Percentiles rank a stretch among this genome's conserved stretches.
phyloP scores from a whole-genome alignment of 2,329 filamentous ascomycete species.

The Cladophialophora psammophila region DNA sequence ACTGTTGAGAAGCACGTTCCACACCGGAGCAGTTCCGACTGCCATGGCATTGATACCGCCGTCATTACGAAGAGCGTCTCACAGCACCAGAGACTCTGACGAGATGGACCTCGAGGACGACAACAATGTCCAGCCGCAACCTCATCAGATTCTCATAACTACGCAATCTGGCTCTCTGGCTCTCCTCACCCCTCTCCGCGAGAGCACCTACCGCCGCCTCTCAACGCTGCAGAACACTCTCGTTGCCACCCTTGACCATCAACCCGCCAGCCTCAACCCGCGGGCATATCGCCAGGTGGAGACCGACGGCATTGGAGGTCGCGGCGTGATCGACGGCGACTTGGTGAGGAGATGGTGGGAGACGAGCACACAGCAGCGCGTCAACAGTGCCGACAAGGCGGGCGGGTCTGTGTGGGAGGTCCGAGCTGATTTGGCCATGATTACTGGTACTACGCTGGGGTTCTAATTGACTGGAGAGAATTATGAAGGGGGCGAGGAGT shows the following conservation, averaged over 20 bases:
- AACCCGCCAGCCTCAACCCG: constrained; percentile 76
- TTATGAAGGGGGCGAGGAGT: no score
- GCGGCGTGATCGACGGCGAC: constrained; percentile 79
- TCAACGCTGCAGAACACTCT: constrained; percentile 82
- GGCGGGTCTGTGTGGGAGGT: constrained; percentile 72
- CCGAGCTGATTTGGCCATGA: constrained; percentile 71
- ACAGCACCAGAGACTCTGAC: constrained; percentile 39
- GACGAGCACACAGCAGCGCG: constrained; percentile 72
- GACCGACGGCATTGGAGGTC: constrained; percentile 58
- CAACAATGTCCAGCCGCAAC: constrained; percentile 33
- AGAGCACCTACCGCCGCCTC: constrained; percentile 82
- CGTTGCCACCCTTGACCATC: constrained; percentile 71
- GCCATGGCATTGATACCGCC: constrained; percentile 77
- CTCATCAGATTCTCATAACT: constrained; percentile 63
- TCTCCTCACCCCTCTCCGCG: constrained; percentile 77
- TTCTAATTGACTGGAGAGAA: constrained; percentile 11
- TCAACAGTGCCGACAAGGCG: constrained; percentile 76
- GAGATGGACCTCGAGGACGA: constrained; percentile 28
- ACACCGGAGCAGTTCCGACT: constrained; percentile 79
- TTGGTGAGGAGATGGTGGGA: constrained; percentile 78
- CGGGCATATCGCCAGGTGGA: constrained; percentile 73
- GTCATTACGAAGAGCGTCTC: constrained; percentile 8
- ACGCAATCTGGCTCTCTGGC: constrained; percentile 78
- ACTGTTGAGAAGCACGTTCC: constrained; percentile 86
- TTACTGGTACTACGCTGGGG: constrained; percentile 68